Base-by-base conservation (phyloP, 169 alveolate genomes). In the Plasmodium blacklocki region DNA sequence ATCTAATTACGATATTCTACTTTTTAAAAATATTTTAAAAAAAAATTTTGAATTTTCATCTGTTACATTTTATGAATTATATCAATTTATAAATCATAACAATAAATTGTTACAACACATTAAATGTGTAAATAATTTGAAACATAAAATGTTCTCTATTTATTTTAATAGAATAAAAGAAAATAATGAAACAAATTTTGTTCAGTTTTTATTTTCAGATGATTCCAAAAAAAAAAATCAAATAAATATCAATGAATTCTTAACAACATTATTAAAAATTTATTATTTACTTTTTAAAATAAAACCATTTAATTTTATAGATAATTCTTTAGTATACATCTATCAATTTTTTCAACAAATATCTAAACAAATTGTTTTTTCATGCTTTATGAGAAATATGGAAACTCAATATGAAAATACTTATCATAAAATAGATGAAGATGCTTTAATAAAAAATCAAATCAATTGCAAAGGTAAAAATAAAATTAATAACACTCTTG, bases 81-180 rank as follows among this genome's bases (percentile, higher is more conserved):
- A 32, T 19, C 56, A 56, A 21, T 83, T 56, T 21, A 54, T 83
- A 23, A 83, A 83, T 47, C 29, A 26, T 18, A 56, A 83, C 43
- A 29, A 19, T 12, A 56, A 29, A 56, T n/a, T 45, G 43, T 73
- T 83, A 49, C 15, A 68, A 9, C 58, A 83, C 29, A 70, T 83
- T 32, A 83, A 67, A 18, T 83, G 85, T 50, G 23, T 83, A 68
- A 49, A 15, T 72, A 49, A 56, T 54, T 83, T 68, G 29, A 83
- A 83, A 54, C 74, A 68, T 56, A 83, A 83, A 52, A 83, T 68
- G 68, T 49, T 39, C 62, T 52, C 76, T 3, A 75, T 56, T 21
- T 83, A 83, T 58, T 70, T 83, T 50, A 63, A 83, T 66, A 83
- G 83, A 83, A 68, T 83, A 72, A 83, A 83, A 63, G 85, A 83